A percentile compares a stretch with the other conserved stretches of the same genome.
phyloP scores from a whole-genome alignment of 148 eudicot genomes.

The Arctostaphylos glauca region DNA sequence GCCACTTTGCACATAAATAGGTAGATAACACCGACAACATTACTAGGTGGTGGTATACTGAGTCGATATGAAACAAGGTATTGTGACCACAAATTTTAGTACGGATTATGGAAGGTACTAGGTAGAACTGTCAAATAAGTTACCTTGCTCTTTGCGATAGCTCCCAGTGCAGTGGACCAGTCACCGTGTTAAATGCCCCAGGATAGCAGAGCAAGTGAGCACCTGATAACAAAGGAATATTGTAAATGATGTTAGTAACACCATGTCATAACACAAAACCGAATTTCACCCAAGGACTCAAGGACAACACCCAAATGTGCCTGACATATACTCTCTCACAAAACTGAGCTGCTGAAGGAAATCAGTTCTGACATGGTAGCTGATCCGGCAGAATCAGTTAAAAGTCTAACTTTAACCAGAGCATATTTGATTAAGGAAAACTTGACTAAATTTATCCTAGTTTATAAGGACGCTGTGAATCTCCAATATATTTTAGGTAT shows the following conservation, averaged over 20 bases:
- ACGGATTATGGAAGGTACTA: not conserved
- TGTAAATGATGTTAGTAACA: not conserved
- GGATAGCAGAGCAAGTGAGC: constrained; percentile 96
- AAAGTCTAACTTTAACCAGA: not conserved
- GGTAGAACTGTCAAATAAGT: not conserved
- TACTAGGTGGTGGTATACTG: not conserved
- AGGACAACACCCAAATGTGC: not conserved
- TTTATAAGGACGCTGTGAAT: not conserved
- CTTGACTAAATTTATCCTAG: not conserved
- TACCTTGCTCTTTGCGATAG: constrained; percentile 94
- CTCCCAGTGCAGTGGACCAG: constrained; percentile 99
- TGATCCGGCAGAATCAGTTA: not conserved
- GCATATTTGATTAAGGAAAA: not conserved
- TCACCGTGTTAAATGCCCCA: constrained; percentile 98
- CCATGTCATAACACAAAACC: not conserved
- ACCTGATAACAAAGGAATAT: constrained; percentile 37
- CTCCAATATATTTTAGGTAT: constrained; percentile 2
- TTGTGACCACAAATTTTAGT: not conserved
- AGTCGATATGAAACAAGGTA: not conserved
- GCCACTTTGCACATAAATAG: constrained; percentile 3
- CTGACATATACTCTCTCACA: not conserved
- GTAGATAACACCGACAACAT: not conserved
- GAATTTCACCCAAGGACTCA: not conserved
- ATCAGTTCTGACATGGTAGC: not conserved
- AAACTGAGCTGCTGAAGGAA: not conserved